Evolutionary conservation across 306 rosid genomes (phyloP), one percentile per base, ranked within the genome.

Genomic region (Clitoria ternatea): DNA sequence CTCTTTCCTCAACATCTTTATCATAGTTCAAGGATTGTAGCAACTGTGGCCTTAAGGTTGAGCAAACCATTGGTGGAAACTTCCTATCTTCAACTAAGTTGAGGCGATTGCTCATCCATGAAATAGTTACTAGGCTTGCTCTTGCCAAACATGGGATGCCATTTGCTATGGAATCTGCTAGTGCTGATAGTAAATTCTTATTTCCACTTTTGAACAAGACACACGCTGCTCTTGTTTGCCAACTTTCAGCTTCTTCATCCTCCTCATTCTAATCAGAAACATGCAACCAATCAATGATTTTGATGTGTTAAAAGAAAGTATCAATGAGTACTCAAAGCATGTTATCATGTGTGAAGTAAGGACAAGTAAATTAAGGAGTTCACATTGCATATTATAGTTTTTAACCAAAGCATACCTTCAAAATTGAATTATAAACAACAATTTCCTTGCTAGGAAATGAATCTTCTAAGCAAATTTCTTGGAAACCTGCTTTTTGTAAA

Each of bases 31-130:
- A 78, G 40, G 83, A 88, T 53, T 79, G 72, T 27, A 85, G 47
- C 61, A 92, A 45, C 13, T 60, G 87, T 22, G 89, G 96, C 29
- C 42, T 69, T 12, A 92, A 79, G 82, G 80, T 73, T 50, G 89
- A 87, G 67, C 79, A 60, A 56, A 85, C 80, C 80, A 88, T 75
- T 39, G 52, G 36, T 68, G 69, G 52, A 44, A 88, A 61, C 17
- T 77, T 76, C 49, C 57, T 75, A 30, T 86, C 87, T 55, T 75
- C 75, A 42, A 85, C 43, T 29, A 72, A 77, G 7, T 77, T 77
- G 15, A 92, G 85, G 71, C 79, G 77, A 32, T 60, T 79, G 78
- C 81, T 69, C 87, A 90, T 86, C 98, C 98, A 92, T 18, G 96
- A 69, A 60, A 90, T 77, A 2, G 91, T 85, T 30, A 80, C 24